Conservation (phyloP, 805 yeast species). For the Ascoidea asiatica region DNA sequence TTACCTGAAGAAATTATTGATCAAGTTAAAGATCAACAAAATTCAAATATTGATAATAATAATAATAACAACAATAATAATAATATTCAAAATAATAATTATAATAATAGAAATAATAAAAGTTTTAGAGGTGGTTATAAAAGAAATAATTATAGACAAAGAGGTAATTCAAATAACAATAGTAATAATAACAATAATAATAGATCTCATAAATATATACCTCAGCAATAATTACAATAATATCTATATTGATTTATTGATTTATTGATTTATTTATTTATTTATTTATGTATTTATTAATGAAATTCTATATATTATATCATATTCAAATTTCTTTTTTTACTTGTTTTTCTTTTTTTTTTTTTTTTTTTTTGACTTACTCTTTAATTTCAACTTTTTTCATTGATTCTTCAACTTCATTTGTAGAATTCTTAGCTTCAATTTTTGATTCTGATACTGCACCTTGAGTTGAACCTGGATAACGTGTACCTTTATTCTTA, state of each 20-base stretch:
- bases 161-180: conserved; percentile 19
- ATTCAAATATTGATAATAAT: conserved; percentile 32
- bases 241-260: background rate
- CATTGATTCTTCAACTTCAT: conserved; percentile 22
- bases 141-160: conserved; percentile 12
- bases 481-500: conserved; percentile 80
- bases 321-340: conserved; percentile 16
- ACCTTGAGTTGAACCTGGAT: conserved; percentile 51
- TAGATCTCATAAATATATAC: background rate
- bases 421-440: conserved; percentile 18
- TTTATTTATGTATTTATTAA: background rate
- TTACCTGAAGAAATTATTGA: conserved; percentile 69
- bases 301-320: conserved; percentile 6
- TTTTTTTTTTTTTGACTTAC: conserved; percentile 2
- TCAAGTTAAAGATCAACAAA: conserved; percentile 54
- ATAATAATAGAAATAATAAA: conserved; percentile 10
- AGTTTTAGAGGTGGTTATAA: no score
- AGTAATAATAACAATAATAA: conserved; percentile 12
- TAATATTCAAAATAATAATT: conserved; percentile 19
- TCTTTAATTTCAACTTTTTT: conserved; percentile 22
- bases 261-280: background rate
- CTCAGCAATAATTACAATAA: no score
- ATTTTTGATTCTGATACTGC: conserved; percentile 13
- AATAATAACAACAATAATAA: conserved; percentile 27
- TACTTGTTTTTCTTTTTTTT: conserved; percentile 10